Evolutionary conservation across 164 flowering plant species (phyloP).

Genomic region (Magnolia sinica): DNA sequence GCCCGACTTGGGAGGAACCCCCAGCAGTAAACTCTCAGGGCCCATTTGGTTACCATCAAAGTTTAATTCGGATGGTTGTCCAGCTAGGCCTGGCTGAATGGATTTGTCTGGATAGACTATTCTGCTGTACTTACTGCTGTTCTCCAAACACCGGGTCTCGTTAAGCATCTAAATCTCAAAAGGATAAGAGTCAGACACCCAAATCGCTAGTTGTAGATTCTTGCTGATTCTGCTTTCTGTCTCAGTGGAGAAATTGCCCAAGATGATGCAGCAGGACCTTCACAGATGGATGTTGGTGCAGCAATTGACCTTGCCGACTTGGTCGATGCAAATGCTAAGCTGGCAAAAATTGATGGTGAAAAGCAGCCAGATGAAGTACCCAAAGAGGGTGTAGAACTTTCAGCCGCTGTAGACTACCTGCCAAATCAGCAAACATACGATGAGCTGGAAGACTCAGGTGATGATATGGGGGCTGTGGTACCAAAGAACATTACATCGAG

Average conservation of each 20-base stretch:
- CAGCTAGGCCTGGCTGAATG: neutral
- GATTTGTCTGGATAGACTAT: neutral
- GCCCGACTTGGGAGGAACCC: no score
- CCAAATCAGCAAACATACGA: conserved; percentile 21
- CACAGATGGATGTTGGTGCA: neutral
- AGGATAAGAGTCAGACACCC: no score
- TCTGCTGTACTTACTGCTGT: neutral
- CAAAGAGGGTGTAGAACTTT: conserved; percentile 3
- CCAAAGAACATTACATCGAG: conserved; percentile 23
- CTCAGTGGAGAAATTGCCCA: conserved; percentile 23
- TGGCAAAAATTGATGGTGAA: conserved; percentile 2
- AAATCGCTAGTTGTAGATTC: neutral
- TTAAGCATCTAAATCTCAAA: neutral
- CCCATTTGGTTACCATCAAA: no score
- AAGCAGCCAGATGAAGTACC: neutral
- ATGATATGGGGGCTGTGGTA: conserved; percentile 23
- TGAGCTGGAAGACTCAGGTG: conserved; percentile 44
- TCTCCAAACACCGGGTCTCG: neutral
- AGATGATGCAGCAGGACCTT: conserved; percentile 13
- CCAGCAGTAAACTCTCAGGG: no score
- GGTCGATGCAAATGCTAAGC: conserved; percentile 22
- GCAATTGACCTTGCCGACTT: conserved; percentile 1
- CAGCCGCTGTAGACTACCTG: conserved; percentile 10
- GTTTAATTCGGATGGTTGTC: neutral
- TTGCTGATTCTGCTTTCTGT: neutral